Conservation (phyloP, 345 rosid species). For the Lepidium sativum region DNA sequence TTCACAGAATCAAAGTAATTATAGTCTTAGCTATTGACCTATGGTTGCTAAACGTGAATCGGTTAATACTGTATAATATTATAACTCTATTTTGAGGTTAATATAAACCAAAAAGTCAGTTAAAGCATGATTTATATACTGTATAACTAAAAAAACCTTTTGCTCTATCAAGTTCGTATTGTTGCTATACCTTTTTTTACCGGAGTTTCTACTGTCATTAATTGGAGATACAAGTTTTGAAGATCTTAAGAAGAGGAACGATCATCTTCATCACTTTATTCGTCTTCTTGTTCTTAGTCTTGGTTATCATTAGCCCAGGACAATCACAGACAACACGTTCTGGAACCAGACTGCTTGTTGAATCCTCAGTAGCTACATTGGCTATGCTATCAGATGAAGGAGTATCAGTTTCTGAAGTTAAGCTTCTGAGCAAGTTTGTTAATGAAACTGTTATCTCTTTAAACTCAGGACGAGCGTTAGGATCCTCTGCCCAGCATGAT, state of each 20-base stretch:
- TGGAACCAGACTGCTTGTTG: conserved; percentile 3
- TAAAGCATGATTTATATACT: not conserved
- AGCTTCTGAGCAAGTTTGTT: conserved; percentile 14
- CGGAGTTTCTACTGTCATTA: not conserved
- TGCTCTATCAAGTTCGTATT: not conserved
- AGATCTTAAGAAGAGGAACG: conserved; percentile 11
- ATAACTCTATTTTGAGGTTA: not conserved
- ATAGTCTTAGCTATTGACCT: not conserved
- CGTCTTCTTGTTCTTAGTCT: not conserved
- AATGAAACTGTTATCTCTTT: conserved; percentile 36
- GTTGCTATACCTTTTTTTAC: not conserved
- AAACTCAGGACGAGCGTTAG: conserved; percentile 52
- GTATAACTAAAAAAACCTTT: too few species aligned
- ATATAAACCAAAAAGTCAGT: not conserved
- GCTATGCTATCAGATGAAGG: not conserved
- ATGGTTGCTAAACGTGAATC: too few species aligned
- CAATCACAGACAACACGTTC: conserved; percentile 16
- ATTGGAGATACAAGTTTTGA: conserved; percentile 18
- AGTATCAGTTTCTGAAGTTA: conserved; percentile 3
- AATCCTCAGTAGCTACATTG: conserved; percentile 7
- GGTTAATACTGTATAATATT: too few species aligned
- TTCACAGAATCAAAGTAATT: not conserved
- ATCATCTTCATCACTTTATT: conserved; percentile 15
- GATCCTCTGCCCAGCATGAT: conserved; percentile 64
- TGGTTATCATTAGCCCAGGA: conserved; percentile 6